Percentiles rank a stretch among this genome's conserved stretches.
These are phyloP conservation scores for Cladochytrium replicatum DNA, from an alignment of 192 early-diverging fungal species.

Conservation along the genomic window DNA sequence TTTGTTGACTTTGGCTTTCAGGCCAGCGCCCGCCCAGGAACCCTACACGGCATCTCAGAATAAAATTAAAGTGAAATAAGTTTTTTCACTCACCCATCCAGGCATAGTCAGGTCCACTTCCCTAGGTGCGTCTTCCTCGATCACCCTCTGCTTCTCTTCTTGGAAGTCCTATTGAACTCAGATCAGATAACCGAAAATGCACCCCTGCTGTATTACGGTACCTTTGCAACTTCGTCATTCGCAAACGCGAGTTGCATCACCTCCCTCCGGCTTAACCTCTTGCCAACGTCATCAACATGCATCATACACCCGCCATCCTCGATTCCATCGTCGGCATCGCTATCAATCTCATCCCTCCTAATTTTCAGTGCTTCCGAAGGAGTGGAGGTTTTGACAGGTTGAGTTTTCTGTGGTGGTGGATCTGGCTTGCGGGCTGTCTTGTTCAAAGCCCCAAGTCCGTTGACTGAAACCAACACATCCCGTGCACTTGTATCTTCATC, in stretches of 20 bases:
- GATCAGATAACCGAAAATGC: not conserved
- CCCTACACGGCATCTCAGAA: slow-evolving; percentile 35
- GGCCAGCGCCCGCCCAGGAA: slow-evolving; percentile 62
- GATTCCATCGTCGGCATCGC: too few relatives aligned
- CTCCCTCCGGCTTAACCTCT: slow-evolving; percentile 62
- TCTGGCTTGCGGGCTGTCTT: too few relatives aligned
- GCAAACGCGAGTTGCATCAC: slow-evolving; percentile 91
- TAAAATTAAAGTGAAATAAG: slow-evolving; percentile 3
- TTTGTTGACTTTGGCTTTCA: slow-evolving; percentile 54
- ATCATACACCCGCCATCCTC: too few relatives aligned
- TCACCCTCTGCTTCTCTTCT: slow-evolving; percentile 61
- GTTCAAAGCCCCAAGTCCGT: too few relatives aligned
- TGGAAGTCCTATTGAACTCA: slow-evolving; percentile 62
- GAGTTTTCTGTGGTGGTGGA: too few relatives aligned
- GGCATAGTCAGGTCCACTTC: slow-evolving; percentile 78
- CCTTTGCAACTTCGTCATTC: slow-evolving; percentile 81
- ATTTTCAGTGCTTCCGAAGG: too few relatives aligned
- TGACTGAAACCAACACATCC: too few relatives aligned
- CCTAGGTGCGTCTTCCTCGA: slow-evolving; percentile 67
- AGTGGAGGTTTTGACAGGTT: too few relatives aligned
- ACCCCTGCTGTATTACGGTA: slow-evolving; percentile 6
- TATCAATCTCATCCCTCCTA: too few relatives aligned
- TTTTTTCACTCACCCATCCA: slow-evolving; percentile 56
- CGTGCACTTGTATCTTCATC: too few relatives aligned
- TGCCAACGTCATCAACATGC: too few relatives aligned